phyloP scores from a whole-genome alignment of 2,329 filamentous ascomycete species.

The Cordyceps pruinosa region DNA sequence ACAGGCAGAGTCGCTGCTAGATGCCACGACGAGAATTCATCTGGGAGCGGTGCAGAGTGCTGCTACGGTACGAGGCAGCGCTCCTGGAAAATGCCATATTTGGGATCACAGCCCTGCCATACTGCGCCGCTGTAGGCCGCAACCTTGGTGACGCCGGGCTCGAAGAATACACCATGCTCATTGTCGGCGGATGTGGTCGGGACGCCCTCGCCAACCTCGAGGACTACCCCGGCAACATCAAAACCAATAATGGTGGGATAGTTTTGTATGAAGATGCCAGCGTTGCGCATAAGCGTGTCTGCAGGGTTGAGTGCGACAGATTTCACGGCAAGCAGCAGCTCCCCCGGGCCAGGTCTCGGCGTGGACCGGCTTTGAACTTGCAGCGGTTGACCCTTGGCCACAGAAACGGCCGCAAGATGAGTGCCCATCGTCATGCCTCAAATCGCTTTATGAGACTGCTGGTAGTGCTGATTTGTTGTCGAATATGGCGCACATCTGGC shows the following conservation, averaged over 20 bases:
- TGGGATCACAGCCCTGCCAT: constrained; percentile 36
- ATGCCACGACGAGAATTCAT: constrained; percentile 30
- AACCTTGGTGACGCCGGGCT: constrained; percentile 29
- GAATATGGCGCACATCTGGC: too few species aligned
- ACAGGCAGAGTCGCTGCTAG: constrained; percentile 26
- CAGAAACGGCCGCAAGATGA: constrained; percentile 34
- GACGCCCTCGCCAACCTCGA: constrained; percentile 34
- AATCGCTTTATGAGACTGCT: background rate
- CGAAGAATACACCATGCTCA: constrained; percentile 18
- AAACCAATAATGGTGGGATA: constrained; percentile 38
- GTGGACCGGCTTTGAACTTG: constrained; percentile 32
- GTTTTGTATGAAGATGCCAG: constrained; percentile 32
- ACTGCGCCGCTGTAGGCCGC: constrained; percentile 31
- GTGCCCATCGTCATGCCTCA: constrained; percentile 23
- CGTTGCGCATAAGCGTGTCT: constrained; percentile 35
- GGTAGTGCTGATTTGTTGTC: background rate
- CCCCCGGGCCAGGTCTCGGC: constrained; percentile 36
- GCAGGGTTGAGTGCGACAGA: constrained; percentile 43
- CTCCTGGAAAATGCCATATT: constrained; percentile 43
- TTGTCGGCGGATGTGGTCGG: constrained; percentile 18
- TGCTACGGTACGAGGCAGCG: constrained; percentile 35
- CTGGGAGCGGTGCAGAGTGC: constrained; percentile 29
- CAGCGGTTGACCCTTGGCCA: constrained; percentile 30
- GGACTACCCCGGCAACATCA: constrained; percentile 37
- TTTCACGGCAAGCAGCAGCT: constrained; percentile 41